phyloP scores from a whole-genome alignment of 768 basidiomycete genomes.

The Lactifluus hygrophoroides region DNA sequence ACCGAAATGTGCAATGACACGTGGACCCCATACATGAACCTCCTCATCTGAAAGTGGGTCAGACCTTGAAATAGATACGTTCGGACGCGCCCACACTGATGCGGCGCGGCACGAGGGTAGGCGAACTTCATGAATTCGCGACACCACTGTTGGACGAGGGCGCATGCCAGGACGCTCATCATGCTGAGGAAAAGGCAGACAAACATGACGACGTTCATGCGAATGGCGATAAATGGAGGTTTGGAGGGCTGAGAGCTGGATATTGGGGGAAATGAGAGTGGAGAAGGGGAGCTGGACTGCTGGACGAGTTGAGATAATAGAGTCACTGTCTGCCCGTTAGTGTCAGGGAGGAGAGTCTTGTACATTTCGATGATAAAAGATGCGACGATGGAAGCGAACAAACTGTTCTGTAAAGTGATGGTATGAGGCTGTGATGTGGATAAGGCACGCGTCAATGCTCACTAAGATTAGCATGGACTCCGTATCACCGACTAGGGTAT shows the following conservation, averaged over 20 bases:
- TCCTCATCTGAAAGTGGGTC: background rate
- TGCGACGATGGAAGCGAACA: constrained; percentile 19
- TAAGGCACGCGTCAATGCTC: background rate
- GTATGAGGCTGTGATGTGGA: background rate
- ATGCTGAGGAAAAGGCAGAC: constrained; percentile 12
- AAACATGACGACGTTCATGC: constrained; percentile 12
- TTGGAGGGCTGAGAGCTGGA: background rate
- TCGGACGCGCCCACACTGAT: constrained; percentile 6
- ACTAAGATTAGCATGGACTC: constrained; percentile 19
- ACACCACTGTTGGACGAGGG: constrained; percentile 17
- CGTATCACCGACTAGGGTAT: constrained; percentile 14
- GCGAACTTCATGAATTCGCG: background rate
- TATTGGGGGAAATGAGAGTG: background rate
- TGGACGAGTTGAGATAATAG: constrained; percentile 1
- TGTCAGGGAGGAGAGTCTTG: constrained; percentile 5
- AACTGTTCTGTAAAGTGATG: background rate
- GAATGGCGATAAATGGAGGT: background rate
- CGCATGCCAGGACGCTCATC: constrained; percentile 8
- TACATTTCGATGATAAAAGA: constrained; percentile 20
- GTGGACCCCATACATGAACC: constrained; percentile 4
- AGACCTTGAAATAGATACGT: constrained; percentile 6
- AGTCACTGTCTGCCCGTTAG: background rate
- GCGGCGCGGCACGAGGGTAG: background rate
- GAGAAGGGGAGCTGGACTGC: background rate
- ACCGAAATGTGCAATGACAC: constrained; percentile 8